A percentile compares a stretch with the other conserved stretches of the same genome.
phyloP scores from a whole-genome alignment of 164 flowering plant genomes.

The Magnolia sinica region DNA sequence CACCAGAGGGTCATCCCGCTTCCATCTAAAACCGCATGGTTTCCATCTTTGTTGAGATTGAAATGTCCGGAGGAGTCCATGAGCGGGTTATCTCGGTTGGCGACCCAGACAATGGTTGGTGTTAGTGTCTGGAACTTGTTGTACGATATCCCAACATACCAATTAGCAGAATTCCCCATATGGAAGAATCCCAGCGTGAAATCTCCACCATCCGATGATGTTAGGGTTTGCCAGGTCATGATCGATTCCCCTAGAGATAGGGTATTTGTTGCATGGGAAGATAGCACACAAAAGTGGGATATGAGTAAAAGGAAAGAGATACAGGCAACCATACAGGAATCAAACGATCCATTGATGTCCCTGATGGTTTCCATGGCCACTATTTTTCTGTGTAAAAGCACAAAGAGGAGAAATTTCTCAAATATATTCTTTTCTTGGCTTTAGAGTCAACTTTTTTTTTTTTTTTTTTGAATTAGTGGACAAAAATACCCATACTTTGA shows the following conservation, averaged over 20 bases:
- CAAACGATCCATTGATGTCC: neutral
- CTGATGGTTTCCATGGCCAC: neutral
- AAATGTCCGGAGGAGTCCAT: neutral
- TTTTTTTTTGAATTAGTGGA: too few relatives aligned
- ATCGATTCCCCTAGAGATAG: neutral
- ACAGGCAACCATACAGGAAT: neutral
- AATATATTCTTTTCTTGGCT: too few relatives aligned
- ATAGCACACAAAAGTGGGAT: neutral
- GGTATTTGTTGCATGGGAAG: neutral
- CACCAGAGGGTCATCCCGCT: neutral
- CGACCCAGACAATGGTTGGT: constrained; percentile 8
- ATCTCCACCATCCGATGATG: neutral
- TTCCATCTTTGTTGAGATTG: neutral
- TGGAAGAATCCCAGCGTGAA: constrained; percentile 12
- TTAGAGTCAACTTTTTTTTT: too few relatives aligned
- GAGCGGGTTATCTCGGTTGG: constrained; percentile 7
- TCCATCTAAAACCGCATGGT: constrained; percentile 2
- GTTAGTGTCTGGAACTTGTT: neutral
- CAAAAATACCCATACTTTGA: too few relatives aligned
- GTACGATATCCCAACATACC: constrained; percentile 6
- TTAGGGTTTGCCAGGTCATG: neutral
- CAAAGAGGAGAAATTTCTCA: too few relatives aligned
- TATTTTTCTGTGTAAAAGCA: neutral
- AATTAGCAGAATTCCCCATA: neutral
- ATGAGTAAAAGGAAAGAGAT: neutral